Evolutionary conservation across 352 stramenopile species (phyloP), one percentile per base, ranked within the genome.

Genomic region (Saprolegnia parasitica): DNA sequence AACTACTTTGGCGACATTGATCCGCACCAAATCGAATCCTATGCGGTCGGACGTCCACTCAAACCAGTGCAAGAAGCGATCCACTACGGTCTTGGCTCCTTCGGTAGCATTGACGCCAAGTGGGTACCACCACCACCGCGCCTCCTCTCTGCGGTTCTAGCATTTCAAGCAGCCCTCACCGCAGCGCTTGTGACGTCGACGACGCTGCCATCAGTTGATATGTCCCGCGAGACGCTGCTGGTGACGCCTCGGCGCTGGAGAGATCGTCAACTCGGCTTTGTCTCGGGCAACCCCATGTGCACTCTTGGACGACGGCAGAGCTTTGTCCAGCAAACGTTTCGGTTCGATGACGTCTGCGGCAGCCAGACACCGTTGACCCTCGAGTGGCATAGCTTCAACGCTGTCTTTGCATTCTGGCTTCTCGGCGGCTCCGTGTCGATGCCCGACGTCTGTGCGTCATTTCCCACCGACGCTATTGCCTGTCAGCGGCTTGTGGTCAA

Each of bases 271-370:
- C 42, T 49, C 42, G 18, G 11, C 13, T 60, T 60, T 24, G 16
- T 16, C 35, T 15, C 11, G 13, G 52, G 52, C 13, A 60, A 60
- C 9, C 52, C 52, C 11, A 60, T 60, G 52, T 60, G 52, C 35
- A n/a, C 11, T 24, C 20, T 60, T 1, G 52, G 52, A 42, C 11
- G 11, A n/a, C 24, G 3, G 13, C 20, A 21, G 35, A 16, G 11
- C 16, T 60, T 60, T 60, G 52, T 60, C 1, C 52, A 60, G 20
- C 24, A 60, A n/a, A 42, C 52, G 11, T 60, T 60, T 60, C 16
- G 13, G 2, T 60, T 60, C n/a, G 52, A 60, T 9, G 52, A 60
- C n/a, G 24, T 40, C 11, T 60, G 52, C 35, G 52, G 24, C 11
- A 26, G 11, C 35, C 52, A 60, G 35, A 3, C 16, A 42, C 24